Conservation (phyloP, 805 yeast species). For the fission yeast (Schizosaccharomyces pombe) region ASM294v3 CU329670.1:2132001-2132500, state of each 20-base stretch:
- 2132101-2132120: slow-evolving; percentile 47
- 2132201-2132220: slow-evolving; percentile 83
- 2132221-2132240: slow-evolving; percentile 71
- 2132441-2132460: too few relatives aligned
- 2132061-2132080: slow-evolving; percentile 64
- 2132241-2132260: slow-evolving; percentile 82
- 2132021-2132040: slow-evolving; percentile 67
- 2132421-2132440: slow-evolving; percentile 24
- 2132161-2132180: slow-evolving; percentile 85
- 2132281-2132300: slow-evolving; percentile 77
- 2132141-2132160: slow-evolving; percentile 79
- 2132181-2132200: slow-evolving; percentile 87
- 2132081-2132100: slow-evolving; percentile 56
- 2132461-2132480: too few relatives aligned
- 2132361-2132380: slow-evolving; percentile 95
- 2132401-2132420: slow-evolving; percentile 78
- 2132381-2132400: slow-evolving; percentile 86
- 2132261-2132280: slow-evolving; percentile 78
- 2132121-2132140: slow-evolving; percentile 70
- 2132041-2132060: slow-evolving; percentile 69
- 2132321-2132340: slow-evolving; percentile 86
- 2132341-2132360: slow-evolving; percentile 74
- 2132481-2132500: too few relatives aligned
- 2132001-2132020: slow-evolving; percentile 81
- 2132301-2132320: slow-evolving; percentile 98